Base-by-base conservation (phyloP, 2,329 filamentous ascomycete genomes). In the Parascedosporium putredinis region DNA sequence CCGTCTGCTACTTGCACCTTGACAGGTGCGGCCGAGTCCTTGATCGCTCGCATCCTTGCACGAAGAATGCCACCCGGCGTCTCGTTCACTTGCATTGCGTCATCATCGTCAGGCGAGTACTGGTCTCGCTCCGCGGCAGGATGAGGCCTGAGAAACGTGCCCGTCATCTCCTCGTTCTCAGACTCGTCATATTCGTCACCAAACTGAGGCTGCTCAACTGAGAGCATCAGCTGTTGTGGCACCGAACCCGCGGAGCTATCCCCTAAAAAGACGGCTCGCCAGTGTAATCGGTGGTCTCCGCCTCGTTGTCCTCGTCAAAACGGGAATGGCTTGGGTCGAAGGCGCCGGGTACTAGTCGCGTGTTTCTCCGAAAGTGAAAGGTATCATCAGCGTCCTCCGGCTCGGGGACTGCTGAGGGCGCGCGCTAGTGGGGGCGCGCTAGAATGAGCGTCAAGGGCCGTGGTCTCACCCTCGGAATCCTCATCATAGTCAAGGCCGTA, bases 401-500 rank as follows among this genome's bases (percentile, higher is more conserved):
- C 16, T 33, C 27, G 48, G 24, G 3, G 49, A 50, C 14, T 50
- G 42, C 10, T 29, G 22, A 4, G 25, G 27, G 8, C 22, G 4
- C 45, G 58, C 51, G 2, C 56, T 50, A 14, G 54, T 51, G 24
- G 50, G 23, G 51, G 47, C 5, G 29, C 29, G 12, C 42, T 42
- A 9, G 42, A 9, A 24, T 14, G 60, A 9, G 58, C 53, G 5
- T 57, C 55, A 10, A 50, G 34, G 14, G 25, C 36, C 6, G 33
- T 43, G 10, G 38, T 31, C 57, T 79, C 79, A 6, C 73, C 73
- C 44, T 83, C 75, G 6, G 79, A 81, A 47, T 86, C 83, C 24
- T 88, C 84, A 42, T 89, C 86, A 36, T 86, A 88, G 55, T 91
- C 85, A 49, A 97, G 75, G 36, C 86, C 90, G 62, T 98, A 98